phyloP scores from a whole-genome alignment of 2,329 filamentous ascomycete genomes.

The Paecilomyces variotii region DNA sequence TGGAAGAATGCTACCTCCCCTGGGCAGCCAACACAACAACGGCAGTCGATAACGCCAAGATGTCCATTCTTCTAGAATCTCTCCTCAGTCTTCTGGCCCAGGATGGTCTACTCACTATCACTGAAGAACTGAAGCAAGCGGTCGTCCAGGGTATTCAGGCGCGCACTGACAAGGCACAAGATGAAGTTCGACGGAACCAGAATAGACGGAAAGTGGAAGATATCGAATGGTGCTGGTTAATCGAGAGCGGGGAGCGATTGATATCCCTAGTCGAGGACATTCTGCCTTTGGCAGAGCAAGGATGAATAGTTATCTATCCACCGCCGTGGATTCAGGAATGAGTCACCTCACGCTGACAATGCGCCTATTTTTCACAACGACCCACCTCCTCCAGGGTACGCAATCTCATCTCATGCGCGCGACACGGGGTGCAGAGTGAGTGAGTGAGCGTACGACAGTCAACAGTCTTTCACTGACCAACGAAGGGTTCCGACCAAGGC shows the following conservation, averaged over 20 bases:
- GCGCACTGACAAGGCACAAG: slow-evolving; percentile 39
- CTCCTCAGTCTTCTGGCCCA: slow-evolving; percentile 49
- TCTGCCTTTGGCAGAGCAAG: slow-evolving; percentile 8
- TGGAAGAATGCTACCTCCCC: slow-evolving; percentile 56
- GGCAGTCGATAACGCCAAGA: slow-evolving; percentile 62
- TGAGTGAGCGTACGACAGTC: no score
- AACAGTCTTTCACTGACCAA: not conserved
- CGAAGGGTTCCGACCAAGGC: no score
- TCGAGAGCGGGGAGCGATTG: slow-evolving; percentile 36
- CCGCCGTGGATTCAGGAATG: no score
- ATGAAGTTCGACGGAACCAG: slow-evolving; percentile 38
- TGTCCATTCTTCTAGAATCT: slow-evolving; percentile 61
- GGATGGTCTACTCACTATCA: slow-evolving; percentile 24
- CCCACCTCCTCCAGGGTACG: not conserved
- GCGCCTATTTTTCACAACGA: not conserved
- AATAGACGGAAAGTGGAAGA: slow-evolving; percentile 25
- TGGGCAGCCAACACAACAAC: slow-evolving; percentile 55
- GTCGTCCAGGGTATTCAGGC: slow-evolving; percentile 47
- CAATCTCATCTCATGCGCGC: not conserved
- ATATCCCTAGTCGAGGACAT: slow-evolving; percentile 28
- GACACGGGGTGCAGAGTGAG: not conserved
- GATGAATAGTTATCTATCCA: not conserved
- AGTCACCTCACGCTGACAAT: no score
- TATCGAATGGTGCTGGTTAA: slow-evolving; percentile 29
- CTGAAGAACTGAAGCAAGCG: slow-evolving; percentile 33